These are phyloP conservation scores for Sclerotinia trifoliorum DNA, from an alignment of 2,329 filamentous ascomycete genomes.

Conservation along the genomic window DNA sequence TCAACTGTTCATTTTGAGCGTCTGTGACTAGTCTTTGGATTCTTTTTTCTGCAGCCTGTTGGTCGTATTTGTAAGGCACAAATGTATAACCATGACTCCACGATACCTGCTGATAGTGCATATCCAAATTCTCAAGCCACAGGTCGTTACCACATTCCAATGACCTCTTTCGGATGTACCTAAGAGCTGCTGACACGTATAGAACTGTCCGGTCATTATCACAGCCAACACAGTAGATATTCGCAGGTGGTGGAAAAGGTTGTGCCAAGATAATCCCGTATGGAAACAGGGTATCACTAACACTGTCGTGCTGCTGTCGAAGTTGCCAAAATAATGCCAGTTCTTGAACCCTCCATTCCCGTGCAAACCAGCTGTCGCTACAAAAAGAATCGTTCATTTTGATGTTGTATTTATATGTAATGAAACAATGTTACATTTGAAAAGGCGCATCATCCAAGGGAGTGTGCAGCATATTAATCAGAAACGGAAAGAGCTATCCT, in stretches of 20 bases:
- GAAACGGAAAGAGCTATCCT: too few species aligned
- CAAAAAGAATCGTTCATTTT: too few species aligned
- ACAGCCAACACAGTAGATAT: background rate
- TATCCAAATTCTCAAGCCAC: background rate
- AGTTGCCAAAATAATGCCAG: background rate
- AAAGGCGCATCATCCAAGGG: background rate
- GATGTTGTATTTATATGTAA: rapidly evolving
- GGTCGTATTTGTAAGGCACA: background rate
- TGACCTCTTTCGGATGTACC: background rate
- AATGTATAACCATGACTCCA: background rate
- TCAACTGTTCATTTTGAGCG: background rate
- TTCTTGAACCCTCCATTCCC: background rate
- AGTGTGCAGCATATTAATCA: background rate
- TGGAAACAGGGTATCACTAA: background rate
- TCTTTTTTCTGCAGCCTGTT: background rate
- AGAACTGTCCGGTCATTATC: background rate
- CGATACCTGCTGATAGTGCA: background rate
- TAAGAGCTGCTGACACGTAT: background rate
- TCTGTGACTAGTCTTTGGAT: background rate
- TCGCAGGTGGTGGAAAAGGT: background rate
- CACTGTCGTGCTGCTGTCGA: background rate
- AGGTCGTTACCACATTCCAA: too few species aligned
- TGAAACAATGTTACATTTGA: background rate
- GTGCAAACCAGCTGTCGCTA: background rate
- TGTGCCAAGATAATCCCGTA: background rate